Conservation (phyloP, 192 early-diverging fungal species). For the Jimgerdemannia lactiflua region DNA sequence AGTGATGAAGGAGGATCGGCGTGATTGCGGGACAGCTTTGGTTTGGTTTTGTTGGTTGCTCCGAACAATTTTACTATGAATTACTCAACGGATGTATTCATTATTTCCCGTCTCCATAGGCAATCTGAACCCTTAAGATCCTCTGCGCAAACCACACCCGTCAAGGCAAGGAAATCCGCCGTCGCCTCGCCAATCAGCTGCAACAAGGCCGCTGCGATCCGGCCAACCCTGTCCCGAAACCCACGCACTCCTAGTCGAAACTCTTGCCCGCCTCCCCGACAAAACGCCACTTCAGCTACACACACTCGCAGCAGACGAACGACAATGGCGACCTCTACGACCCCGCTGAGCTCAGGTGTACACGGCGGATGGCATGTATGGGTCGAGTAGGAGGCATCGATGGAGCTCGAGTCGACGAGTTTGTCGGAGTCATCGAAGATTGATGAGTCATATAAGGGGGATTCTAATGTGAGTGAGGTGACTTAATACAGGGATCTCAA, state of each 20-base stretch:
- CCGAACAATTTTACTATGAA: background rate
- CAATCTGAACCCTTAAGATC: too few species aligned
- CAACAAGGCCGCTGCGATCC: background rate
- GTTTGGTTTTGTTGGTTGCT: background rate
- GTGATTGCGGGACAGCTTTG: too few species aligned
- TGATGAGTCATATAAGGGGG: slow-evolving; percentile 11
- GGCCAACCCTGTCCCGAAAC: slow-evolving; percentile 18
- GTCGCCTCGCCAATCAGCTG: slow-evolving; percentile 8
- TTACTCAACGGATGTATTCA: too few species aligned
- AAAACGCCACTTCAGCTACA: background rate
- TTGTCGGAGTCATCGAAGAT: slow-evolving; percentile 1
- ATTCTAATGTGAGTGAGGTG: background rate
- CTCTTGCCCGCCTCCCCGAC: slow-evolving; percentile 2
- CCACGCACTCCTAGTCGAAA: slow-evolving; percentile 11
- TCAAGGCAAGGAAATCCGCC: slow-evolving; percentile 58
- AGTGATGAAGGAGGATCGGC: too few species aligned
- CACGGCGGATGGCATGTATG: background rate
- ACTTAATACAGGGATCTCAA: background rate
- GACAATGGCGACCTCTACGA: background rate
- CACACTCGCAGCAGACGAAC: background rate
- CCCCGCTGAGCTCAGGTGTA: background rate
- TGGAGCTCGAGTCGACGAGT: background rate
- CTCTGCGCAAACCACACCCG: slow-evolving; percentile 53
- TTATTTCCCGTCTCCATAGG: too few species aligned
- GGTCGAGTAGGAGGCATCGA: slow-evolving; percentile 2